Base-by-base conservation (phyloP, 345 rosid species). In the Acer yangbiense region DNA sequence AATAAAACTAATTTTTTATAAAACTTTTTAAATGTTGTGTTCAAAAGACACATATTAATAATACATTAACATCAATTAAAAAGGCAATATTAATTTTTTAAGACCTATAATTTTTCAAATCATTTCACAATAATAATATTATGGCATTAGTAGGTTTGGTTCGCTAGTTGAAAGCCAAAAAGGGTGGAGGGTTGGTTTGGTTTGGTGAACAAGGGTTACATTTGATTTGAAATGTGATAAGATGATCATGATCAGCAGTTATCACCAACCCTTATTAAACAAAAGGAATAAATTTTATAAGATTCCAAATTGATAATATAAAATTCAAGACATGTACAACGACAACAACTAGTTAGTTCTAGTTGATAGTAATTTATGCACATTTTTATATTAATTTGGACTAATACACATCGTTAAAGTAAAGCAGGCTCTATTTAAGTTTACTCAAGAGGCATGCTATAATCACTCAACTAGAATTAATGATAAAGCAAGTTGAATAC, bases 191-290 rank as follows among this genome's bases (percentile, higher is more conserved):
- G 63, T n/a, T 11, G 66, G 62, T 57, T 16, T 16, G 6, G 50
- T 21, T 29, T 64, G 63, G 69, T 27, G 23, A 46, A 6, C 14
- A 29, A 2, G 13, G 21, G 68, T 18, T 35, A 4, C 39, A 35
- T 4, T 65, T 75, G 77, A 75, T 52, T 43, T 14, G 44, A 44
- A 27, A 3, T 18, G 16, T 6, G 21, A 60, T 13, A 41, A 10
- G 25, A 21, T 14, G 17, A n/a, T 8, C 2, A 73, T 0, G 17
- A 74, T 46, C 18, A 25, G 77, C 60, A 9, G 43, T 46, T 29
- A n/a, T 75, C 65, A 66, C 71, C 54, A 66, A 75, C 71, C 39
- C 7, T 16, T 21, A 52, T 48, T 48, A 29, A 64, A 50, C 48
- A 46, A 64, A 65, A 13, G 18, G 8, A 64, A 25, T n/a, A 3